These are phyloP conservation scores for Buxus sempervirens DNA, from an alignment of 164 flowering plant genomes.

Conservation along the genomic window DNA sequence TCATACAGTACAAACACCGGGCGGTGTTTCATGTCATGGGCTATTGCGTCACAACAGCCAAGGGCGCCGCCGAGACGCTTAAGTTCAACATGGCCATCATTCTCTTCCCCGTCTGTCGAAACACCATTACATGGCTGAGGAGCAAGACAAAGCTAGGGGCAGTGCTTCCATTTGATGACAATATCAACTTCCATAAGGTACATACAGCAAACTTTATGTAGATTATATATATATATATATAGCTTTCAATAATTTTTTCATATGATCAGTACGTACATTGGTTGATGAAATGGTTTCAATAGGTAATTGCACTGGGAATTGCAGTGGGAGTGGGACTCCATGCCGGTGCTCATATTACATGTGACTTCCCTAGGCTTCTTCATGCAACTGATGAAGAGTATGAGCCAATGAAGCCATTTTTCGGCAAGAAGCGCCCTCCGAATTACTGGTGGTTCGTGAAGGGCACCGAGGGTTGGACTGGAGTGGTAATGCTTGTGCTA, in stretches of 20 bases:
- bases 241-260: too few species aligned
- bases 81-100: conserved; percentile 82
- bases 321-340: conserved; percentile 68
- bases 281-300: neutral
- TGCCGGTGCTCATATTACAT: conserved; percentile 51
- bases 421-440: conserved; percentile 42
- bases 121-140: conserved; percentile 69
- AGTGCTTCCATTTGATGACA: conserved; percentile 68
- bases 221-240: too few species aligned
- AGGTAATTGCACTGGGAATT: conserved; percentile 58
- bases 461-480: conserved; percentile 71
- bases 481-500: conserved; percentile 61
- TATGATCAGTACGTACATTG: neutral
- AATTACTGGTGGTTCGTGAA: conserved; percentile 76
- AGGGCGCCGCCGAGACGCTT: conserved; percentile 69
- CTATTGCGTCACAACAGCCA: conserved; percentile 58
- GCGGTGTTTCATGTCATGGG: conserved; percentile 71
- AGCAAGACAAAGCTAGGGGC: conserved; percentile 50
- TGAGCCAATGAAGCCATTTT: conserved; percentile 46
- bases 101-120: conserved; percentile 63
- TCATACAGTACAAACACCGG: conserved; percentile 51
- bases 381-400: conserved; percentile 51
- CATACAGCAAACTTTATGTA: too few species aligned
- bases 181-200: conserved; percentile 80
- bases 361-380: conserved; percentile 72